Percentiles rank a stretch among this genome's conserved stretches.
Conservation (phyloP, 2,329 filamentous ascomycete genomes). For the Colletotrichum sp. region DNA sequence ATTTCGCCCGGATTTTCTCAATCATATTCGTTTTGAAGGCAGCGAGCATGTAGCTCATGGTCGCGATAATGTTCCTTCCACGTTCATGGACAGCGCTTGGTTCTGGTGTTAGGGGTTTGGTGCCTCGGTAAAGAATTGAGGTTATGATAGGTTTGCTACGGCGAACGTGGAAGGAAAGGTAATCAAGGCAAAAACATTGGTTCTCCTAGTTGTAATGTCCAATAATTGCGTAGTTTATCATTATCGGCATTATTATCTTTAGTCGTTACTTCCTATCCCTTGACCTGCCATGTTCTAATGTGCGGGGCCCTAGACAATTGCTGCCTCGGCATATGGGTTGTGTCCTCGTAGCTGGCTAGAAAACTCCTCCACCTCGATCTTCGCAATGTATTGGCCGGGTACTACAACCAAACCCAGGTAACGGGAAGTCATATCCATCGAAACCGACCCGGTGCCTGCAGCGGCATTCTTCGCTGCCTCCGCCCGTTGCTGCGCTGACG, state of each 20-base stretch:
- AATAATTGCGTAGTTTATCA: not conserved
- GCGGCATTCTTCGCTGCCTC: constrained; percentile 36
- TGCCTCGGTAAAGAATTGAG: constrained; percentile 7
- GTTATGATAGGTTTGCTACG: not conserved
- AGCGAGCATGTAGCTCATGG: not conserved
- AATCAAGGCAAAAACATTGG: not conserved
- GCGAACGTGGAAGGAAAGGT: not conserved
- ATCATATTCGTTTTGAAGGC: not conserved
- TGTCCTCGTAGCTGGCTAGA: constrained; percentile 51
- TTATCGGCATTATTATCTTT: not conserved
- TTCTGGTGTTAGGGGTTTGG: constrained; percentile 9
- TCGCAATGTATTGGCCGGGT: constrained; percentile 83
- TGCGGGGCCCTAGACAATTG: not conserved
- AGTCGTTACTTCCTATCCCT: not conserved
- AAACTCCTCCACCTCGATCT: constrained; percentile 87
- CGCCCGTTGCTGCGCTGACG: constrained; percentile 55
- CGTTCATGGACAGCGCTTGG: not conserved
- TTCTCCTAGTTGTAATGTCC: not conserved
- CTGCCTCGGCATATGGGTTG: constrained; percentile 7
- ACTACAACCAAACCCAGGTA: constrained; percentile 91
- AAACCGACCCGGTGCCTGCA: constrained; percentile 49
- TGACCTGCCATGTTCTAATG: not conserved
- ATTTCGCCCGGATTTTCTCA: not conserved
- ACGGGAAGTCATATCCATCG: constrained; percentile 79
- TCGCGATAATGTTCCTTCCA: not conserved